Evolutionary conservation across 2,329 filamentous ascomycete genomes (phyloP), one percentile per base, ranked within the genome.

Genomic region (Bipolaris cookei): DNA sequence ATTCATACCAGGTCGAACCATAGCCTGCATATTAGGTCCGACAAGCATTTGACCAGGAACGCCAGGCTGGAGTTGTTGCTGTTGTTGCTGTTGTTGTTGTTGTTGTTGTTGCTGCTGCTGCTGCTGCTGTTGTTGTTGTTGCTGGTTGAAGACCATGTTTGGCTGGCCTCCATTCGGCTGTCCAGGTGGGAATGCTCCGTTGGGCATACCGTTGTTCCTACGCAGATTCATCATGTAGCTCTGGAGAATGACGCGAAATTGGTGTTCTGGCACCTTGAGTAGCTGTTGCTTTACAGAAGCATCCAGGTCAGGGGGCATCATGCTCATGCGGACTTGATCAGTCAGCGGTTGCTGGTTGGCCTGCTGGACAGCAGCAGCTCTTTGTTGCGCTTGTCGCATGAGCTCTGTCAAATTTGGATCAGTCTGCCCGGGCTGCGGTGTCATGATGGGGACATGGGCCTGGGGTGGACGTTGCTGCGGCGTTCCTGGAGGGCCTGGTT

Each of bases 401-500:
- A 76, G 56, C 20, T 70, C 70, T 4, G 66, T 60, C 10, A 74
- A 51, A 13, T 71, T 67, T n/a, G 68, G 61, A 49, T 76, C 69
- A 13, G 65, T 56, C 44, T 69, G 69, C 18, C 63, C 63, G 23
- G 68, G 64, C 49, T 72, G 73, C 10, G 72, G 68, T 10, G 67
- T 72, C 72, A 76, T 76, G 47, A 71, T 67, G 2, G 72, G 72
- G n/a, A 72, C 66, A 49, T 73, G 69, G 11, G 68, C 66, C 51
- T 76, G 72, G 25, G 72, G 72, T n/a, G 71, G 73, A 5, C 70
- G 49, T 42, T 73, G 75, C 50, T 75, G 73, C 7, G 74, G 71
- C 8, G 75, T 75, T 6, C 64, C 62, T n/a, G 66, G 66, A 30
- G 62, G 58, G n/a, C 66, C 72, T 45, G 73, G 69, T 56, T 81